phyloP scores from a whole-genome alignment of 192 early-diverging fungal genomes.

The Physocladia obscura region DNA sequence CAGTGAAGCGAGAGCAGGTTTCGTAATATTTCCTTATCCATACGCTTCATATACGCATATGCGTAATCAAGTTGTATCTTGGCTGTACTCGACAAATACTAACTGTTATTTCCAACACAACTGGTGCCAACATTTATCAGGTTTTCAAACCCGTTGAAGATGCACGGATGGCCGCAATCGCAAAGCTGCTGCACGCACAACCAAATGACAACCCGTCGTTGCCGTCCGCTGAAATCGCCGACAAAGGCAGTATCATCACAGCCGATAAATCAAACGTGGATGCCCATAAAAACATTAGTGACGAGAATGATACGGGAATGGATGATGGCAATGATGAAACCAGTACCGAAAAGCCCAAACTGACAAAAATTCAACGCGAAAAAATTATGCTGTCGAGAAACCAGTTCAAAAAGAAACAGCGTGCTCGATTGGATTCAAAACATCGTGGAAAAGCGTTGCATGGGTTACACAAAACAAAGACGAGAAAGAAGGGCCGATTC shows the following conservation, averaged over 20 bases:
- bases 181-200: slow-evolving; percentile 4
- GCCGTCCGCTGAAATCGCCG: not conserved
- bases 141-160: slow-evolving; percentile 34
- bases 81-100: not conserved
- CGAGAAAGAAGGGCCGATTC: not conserved
- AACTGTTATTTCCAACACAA: not conserved
- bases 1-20: slow-evolving; percentile 23
- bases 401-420: slow-evolving; percentile 28
- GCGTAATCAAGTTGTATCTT: not conserved
- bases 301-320: not conserved
- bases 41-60: not conserved
- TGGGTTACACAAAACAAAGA: not conserved
- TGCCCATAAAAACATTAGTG: not conserved
- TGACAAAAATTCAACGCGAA: slow-evolving; percentile 9
- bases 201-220: not conserved
- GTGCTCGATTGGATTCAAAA: slow-evolving; percentile 1
- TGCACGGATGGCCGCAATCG: slow-evolving; percentile 14
- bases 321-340: not conserved
- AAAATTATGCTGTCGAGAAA: slow-evolving; percentile 27
- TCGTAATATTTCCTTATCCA: no score
- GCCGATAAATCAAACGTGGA: not conserved
- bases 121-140: no score
- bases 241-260: not conserved
- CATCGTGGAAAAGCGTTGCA: not conserved
- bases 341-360: not conserved